Evolutionary conservation across 495 filamentous ascomycete species (phyloP).

Genomic region (Copromyces sp.): DNA sequence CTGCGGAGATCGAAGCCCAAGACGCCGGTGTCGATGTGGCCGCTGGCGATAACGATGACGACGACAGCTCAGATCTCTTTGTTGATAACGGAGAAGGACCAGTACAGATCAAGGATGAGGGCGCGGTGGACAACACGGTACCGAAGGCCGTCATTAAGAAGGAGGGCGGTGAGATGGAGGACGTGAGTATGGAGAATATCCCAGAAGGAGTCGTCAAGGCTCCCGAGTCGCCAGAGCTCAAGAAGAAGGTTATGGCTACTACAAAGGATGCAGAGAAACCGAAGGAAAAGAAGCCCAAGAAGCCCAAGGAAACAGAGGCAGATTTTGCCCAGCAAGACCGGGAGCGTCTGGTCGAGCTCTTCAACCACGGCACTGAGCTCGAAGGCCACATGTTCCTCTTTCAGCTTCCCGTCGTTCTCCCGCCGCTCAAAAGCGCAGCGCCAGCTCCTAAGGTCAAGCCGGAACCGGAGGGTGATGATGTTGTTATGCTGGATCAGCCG

Average conservation of each 20-base stretch:
- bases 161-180: conserved; percentile 19
- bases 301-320: conserved; percentile 27
- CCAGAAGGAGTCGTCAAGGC: conserved; percentile 19
- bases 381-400: conserved; percentile 52
- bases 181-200: conserved; percentile 29
- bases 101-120: conserved; percentile 20
- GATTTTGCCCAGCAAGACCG: conserved; percentile 20
- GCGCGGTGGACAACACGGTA: conserved; percentile 22
- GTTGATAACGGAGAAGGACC: conserved; percentile 16
- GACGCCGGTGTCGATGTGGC: conserved; percentile 15
- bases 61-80: conserved; percentile 37
- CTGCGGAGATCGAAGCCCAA: conserved; percentile 38
- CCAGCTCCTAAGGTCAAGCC: conserved; percentile 14
- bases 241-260: conserved; percentile 15
- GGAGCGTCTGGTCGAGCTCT: conserved; percentile 21
- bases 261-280: conserved; percentile 14
- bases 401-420: conserved; percentile 53
- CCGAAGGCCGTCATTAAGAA: conserved; percentile 25
- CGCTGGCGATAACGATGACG: conserved; percentile 19
- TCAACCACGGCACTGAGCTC: conserved; percentile 18
- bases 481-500: conserved; percentile 14
- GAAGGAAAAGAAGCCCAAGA: conserved; percentile 18
- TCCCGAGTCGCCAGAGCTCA: conserved; percentile 23
- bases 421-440: conserved; percentile 31
- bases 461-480: conserved; percentile 20